Evolutionary conservation across 73 alveolate species (phyloP).

Genomic region (Strombidium stylifer): DNA sequence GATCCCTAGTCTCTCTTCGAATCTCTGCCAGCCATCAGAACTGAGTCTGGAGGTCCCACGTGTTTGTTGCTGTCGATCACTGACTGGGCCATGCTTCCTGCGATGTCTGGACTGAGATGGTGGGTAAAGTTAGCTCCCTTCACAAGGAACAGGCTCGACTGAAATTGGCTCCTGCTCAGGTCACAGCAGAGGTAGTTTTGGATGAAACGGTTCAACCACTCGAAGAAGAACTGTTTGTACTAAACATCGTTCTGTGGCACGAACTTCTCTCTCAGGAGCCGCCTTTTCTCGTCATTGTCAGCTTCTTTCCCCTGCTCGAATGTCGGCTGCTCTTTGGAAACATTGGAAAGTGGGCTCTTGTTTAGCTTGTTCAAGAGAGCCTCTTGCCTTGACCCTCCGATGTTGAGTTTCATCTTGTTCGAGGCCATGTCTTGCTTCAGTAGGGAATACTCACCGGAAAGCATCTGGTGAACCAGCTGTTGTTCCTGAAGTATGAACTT

Average conservation of each 20-base stretch:
- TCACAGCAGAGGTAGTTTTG: neutral
- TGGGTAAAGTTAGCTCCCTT: constrained; percentile 13
- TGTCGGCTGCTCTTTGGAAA: too few relatives aligned
- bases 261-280: neutral
- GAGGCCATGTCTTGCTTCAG: too few relatives aligned
- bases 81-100: constrained; percentile 44
- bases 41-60: too few relatives aligned
- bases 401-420: too few relatives aligned
- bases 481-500: neutral
- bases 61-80: too few relatives aligned
- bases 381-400: too few relatives aligned
- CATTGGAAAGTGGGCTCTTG: too few relatives aligned
- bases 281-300: too few relatives aligned
- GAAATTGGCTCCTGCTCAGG: neutral
- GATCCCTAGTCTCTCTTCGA: neutral
- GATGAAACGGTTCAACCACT: constrained; percentile 19
- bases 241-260: constrained; percentile 4
- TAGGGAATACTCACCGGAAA: too few relatives aligned
- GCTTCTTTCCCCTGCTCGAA: neutral
- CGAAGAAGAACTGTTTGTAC: neutral
- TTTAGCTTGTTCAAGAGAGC: too few relatives aligned
- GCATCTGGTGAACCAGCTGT: neutral
- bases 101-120: constrained; percentile 49
- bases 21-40: too few relatives aligned
- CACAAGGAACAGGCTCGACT: constrained; percentile 3